Evolutionary conservation across 352 stramenopile species (phyloP), one percentile per base, ranked within the genome.

Genomic region (Pythium sukuiense): DNA sequence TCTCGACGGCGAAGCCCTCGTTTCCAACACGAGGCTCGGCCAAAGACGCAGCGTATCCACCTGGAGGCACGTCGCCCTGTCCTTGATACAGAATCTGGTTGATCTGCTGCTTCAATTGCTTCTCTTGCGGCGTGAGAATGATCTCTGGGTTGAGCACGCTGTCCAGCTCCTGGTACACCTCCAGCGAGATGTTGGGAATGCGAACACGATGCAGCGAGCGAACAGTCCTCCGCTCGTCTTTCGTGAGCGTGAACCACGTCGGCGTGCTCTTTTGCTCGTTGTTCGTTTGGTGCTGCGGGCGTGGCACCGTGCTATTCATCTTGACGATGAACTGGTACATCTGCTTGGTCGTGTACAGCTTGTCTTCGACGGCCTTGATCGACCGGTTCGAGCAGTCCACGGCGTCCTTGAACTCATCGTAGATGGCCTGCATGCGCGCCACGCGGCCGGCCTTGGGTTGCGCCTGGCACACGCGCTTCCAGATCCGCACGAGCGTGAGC

Each of bases 301-400:
- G 45, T 27, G 45, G 45, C 20, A 87, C 76, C 43, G 76, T 77
- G 53, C 74, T 67, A 56, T 84, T 88, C 54, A 85, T 76, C 59
- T 85, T 76, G 18, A 81, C 41, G 50, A 90, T 86, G 61, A 90
- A 90, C 32, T 85, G 77, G 64, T 90, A 86, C 81, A 90, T 88
- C 45, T 87, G 81, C 68, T 86, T 88, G 72, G 84, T 76, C 18
- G 76, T 74, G 69, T 87, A 88, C 13, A 90, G 64, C 55, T 88
- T 88, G 71, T 87, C 77, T 45, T 90, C 81, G 30, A 90, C 76
- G 9, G 81, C 79, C 58, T 88, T 88, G 48, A 71, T 76, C 30
- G 76, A 83, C 8, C 79, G 79, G 52, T 74, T 71, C 11, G 72
- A 74, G 57, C 69, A 78, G 60, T 85, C 77, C 24, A 82, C 65